Evolutionary conservation across 1,139 yeast genomes (phyloP).

Genomic region (Geotrichum klebahnii): DNA sequence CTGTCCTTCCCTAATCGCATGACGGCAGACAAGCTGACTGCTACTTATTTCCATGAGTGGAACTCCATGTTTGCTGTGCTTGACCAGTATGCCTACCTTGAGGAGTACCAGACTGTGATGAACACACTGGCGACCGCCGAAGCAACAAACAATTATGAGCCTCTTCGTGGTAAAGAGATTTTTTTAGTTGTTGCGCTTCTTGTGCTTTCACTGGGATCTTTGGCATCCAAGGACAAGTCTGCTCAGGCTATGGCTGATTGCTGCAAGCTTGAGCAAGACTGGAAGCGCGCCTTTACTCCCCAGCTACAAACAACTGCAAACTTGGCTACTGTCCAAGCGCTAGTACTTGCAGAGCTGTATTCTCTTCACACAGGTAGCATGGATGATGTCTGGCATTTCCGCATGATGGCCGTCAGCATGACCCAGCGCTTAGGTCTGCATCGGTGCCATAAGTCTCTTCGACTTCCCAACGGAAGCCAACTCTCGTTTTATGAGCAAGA

Average conservation of each 20-base stretch:
- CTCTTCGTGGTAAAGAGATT: slow-evolving; percentile 28
- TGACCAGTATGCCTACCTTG: slow-evolving; percentile 60
- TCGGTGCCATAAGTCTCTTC: slow-evolving; percentile 83
- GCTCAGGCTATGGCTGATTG: slow-evolving; percentile 35
- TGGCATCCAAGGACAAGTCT: slow-evolving; percentile 26
- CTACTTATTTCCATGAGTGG: slow-evolving; percentile 73
- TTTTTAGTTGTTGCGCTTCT: slow-evolving; percentile 45
- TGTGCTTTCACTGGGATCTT: slow-evolving; percentile 43
- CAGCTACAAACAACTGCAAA: slow-evolving; percentile 58
- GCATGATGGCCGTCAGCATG: slow-evolving; percentile 77
- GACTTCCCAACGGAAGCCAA: slow-evolving; percentile 53
- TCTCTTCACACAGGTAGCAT: slow-evolving; percentile 72
- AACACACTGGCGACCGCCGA: slow-evolving; percentile 20
- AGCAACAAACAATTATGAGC: slow-evolving; percentile 19
- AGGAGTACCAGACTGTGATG: slow-evolving; percentile 50
- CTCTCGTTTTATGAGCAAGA: slow-evolving; percentile 55
- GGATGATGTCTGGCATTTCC: slow-evolving; percentile 65
- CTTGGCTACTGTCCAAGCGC: slow-evolving; percentile 64
- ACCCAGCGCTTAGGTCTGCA: slow-evolving; percentile 82
- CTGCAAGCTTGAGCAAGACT: slow-evolving; percentile 33
- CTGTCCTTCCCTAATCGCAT: slow-evolving; percentile 33
- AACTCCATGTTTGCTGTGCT: slow-evolving; percentile 64
- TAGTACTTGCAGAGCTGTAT: slow-evolving; percentile 65
- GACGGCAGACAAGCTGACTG: slow-evolving; percentile 36
- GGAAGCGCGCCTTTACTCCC: slow-evolving; percentile 45